Evolutionary conservation across 148 eudicot species (phyloP).

Genomic region (Camellia sinensis): DNA sequence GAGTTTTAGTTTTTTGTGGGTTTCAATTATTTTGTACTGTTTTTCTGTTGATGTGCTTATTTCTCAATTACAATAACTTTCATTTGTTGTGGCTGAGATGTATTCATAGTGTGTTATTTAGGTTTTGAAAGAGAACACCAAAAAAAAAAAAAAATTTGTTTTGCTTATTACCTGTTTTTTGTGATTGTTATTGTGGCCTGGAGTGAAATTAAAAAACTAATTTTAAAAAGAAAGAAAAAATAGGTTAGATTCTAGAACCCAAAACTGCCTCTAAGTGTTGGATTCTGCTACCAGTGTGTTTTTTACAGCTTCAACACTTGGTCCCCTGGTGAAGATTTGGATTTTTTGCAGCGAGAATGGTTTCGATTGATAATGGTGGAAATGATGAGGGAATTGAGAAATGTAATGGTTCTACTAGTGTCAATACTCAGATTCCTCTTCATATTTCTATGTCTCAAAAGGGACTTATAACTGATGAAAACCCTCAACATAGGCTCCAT

Average conservation of each 20-base stretch:
- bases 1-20: neutral
- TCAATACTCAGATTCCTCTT: slow-evolving; percentile 40
- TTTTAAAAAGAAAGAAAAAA: neutral
- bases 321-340: neutral
- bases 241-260: neutral
- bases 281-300: neutral
- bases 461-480: slow-evolving; percentile 32
- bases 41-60: neutral
- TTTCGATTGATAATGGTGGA: slow-evolving; percentile 33
- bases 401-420: slow-evolving; percentile 21
- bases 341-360: slow-evolving; percentile 16
- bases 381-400: slow-evolving; percentile 37
- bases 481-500: neutral
- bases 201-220: neutral
- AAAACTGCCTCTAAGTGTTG: neutral
- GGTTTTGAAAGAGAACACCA: neutral
- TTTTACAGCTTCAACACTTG: neutral
- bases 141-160: too few relatives aligned
- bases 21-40: neutral
- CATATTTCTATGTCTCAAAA: slow-evolving; percentile 37
- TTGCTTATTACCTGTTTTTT: neutral
- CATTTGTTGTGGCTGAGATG: neutral
- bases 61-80: neutral
- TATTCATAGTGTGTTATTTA: neutral
- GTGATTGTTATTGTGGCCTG: neutral